A percentile compares a stretch with the other conserved stretches of the same genome.
Evolutionary conservation across 805 yeast species (phyloP).

Genomic region (Nakazawaea ishiwadae): DNA sequence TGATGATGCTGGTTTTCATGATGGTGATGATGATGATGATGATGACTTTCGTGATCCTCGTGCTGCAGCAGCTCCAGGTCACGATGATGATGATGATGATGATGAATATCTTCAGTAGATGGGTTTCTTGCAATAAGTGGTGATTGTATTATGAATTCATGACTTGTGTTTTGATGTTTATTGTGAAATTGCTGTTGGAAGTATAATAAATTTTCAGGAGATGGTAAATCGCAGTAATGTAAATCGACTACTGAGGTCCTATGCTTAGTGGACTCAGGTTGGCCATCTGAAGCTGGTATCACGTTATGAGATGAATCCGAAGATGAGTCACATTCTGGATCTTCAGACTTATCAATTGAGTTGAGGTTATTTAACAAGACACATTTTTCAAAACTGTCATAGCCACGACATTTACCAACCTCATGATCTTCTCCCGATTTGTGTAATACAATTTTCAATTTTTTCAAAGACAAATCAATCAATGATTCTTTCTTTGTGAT

Average conservation of each 20-base stretch:
- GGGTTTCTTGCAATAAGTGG: conserved; percentile 20
- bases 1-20: conserved; percentile 60
- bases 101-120: conserved; percentile 6
- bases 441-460: conserved; percentile 21
- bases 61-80: background rate
- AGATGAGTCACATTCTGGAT: background rate
- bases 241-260: too few relatives aligned
- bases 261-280: too few relatives aligned
- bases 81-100: conserved; percentile 11
- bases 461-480: conserved; percentile 26
- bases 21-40: conserved; percentile 15
- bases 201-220: conserved; percentile 28
- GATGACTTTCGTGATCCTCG: conserved; percentile 10
- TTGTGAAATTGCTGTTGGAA: conserved; percentile 22
- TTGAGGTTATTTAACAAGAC: conserved; percentile 3
- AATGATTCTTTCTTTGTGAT: conserved; percentile 18
- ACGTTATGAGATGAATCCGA: conserved; percentile 5
- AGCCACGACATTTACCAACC: conserved; percentile 25
- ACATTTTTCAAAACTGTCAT: conserved; percentile 16
- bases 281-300: background rate
- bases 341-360: background rate
- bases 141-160: conserved; percentile 26
- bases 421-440: background rate
- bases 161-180: conserved; percentile 22
- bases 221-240: conserved; percentile 29